Percentiles rank a stretch among this genome's conserved stretches.
These are phyloP conservation scores for Schwanniomyces occidentalis DNA, from an alignment of 805 yeast species.

Conservation along the genomic window DNA sequence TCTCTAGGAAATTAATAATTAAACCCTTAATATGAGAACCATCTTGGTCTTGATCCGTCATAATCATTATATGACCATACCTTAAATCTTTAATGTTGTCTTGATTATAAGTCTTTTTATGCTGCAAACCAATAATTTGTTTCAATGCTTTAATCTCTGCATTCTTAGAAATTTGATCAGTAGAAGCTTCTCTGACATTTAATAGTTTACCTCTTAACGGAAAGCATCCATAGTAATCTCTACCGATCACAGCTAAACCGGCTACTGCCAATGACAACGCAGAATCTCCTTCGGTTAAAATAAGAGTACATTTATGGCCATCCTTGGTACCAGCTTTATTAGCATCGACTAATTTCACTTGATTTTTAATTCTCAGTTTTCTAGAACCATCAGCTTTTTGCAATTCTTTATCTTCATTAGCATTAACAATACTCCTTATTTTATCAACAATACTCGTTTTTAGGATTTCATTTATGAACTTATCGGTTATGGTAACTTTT, in stretches of 20 bases:
- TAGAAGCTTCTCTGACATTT: slow-evolving; percentile 94
- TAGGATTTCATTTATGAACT: slow-evolving; percentile 65
- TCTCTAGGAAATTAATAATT: slow-evolving; percentile 87
- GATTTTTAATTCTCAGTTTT: slow-evolving; percentile 82
- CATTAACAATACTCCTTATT: slow-evolving; percentile 78
- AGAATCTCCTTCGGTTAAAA: slow-evolving; percentile 96
- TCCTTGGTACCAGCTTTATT: slow-evolving; percentile 94
- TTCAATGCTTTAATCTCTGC: slow-evolving; percentile 94
- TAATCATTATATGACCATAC: slow-evolving; percentile 96
- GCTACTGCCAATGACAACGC: slow-evolving; percentile 90
- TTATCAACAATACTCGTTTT: slow-evolving; percentile 73
- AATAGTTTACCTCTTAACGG: slow-evolving; percentile 94
- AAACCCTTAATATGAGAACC: slow-evolving; percentile 98
- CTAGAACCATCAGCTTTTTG: slow-evolving; percentile 87
- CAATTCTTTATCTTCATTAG: slow-evolving; percentile 83
- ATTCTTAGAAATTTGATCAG: slow-evolving; percentile 92
- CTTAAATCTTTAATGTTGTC: slow-evolving; percentile 72
- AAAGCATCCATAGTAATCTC: slow-evolving; percentile 93
- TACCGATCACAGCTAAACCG: slow-evolving; percentile 91
- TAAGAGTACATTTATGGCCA: slow-evolving; percentile 87
- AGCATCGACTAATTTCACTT: slow-evolving; percentile 91
- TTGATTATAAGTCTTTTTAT: slow-evolving; percentile 69
- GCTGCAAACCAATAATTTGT: slow-evolving; percentile 93
- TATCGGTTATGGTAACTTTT: slow-evolving; percentile 69
- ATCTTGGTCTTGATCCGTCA: slow-evolving; percentile 99